A percentile compares a stretch with the other conserved stretches of the same genome.
Conservation (phyloP, 805 yeast genomes). For the Starmerella riodocensis region DNA sequence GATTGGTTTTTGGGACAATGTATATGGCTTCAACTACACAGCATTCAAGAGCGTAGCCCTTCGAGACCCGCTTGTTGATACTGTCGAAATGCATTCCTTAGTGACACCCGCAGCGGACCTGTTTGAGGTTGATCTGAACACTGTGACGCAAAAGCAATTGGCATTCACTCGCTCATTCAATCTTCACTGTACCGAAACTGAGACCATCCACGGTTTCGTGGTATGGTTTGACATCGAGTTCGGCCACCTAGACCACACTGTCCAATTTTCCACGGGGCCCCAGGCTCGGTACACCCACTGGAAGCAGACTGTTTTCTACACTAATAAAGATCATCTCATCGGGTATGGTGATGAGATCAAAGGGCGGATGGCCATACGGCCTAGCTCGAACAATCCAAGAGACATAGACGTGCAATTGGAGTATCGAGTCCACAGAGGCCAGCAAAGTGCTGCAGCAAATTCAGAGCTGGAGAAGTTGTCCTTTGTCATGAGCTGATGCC, state of each 20-base stretch:
- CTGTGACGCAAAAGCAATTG: constrained; percentile 69
- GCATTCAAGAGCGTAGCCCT: constrained; percentile 79
- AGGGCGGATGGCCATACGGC: constrained; percentile 62
- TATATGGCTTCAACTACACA: constrained; percentile 90
- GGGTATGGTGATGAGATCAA: constrained; percentile 62
- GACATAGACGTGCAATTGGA: constrained; percentile 71
- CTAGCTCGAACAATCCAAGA: constrained; percentile 69
- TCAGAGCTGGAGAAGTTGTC: constrained; percentile 3
- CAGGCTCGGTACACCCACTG: constrained; percentile 91
- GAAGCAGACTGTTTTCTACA: constrained; percentile 94
- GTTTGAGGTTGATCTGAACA: constrained; percentile 77
- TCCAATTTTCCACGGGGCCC: constrained; percentile 86
- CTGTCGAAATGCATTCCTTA: constrained; percentile 68
- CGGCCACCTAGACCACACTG: constrained; percentile 35
- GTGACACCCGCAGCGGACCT: constrained; percentile 60
- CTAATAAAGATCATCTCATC: constrained; percentile 64
- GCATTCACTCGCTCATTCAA: constrained; percentile 61
- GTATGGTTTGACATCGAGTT: constrained; percentile 94
- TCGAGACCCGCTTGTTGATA: constrained; percentile 91
- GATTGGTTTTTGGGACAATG: constrained; percentile 88
- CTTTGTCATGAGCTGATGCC: constrained; percentile 9
- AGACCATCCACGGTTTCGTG: constrained; percentile 73
- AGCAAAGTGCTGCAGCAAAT: constrained; percentile 2
- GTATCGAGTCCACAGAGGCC: constrained; percentile 25
- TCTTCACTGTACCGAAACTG: constrained; percentile 62